Percentiles rank a stretch among this genome's conserved stretches.
Evolutionary conservation across 2,329 filamentous ascomycete species (phyloP).

Genomic region (Pseudocercospora cruenta): DNA sequence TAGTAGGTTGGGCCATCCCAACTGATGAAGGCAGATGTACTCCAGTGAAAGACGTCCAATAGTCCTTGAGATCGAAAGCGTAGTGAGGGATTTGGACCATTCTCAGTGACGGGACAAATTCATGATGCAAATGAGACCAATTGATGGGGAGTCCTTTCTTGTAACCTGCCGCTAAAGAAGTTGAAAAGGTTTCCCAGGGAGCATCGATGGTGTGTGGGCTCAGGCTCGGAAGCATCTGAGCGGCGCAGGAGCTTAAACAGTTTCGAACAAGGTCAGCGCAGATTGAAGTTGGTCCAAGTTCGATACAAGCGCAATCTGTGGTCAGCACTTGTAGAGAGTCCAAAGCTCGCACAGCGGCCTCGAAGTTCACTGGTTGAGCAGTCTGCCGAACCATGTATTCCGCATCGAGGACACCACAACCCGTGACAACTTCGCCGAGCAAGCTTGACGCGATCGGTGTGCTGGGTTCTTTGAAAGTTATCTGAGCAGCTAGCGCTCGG

Average conservation of each 20-base stretch:
- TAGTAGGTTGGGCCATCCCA: neutral
- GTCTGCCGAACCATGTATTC: neutral
- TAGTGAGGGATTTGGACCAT: neutral
- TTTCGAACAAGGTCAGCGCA: neutral
- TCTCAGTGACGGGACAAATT: neutral
- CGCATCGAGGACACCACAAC: neutral
- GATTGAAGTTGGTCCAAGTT: neutral
- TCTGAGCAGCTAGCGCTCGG: conserved; percentile 8
- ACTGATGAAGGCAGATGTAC: neutral
- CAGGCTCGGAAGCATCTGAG: neutral
- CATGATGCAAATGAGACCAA: neutral
- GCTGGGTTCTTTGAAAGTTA: conserved; percentile 18
- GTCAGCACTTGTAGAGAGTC: neutral
- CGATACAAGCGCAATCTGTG: neutral
- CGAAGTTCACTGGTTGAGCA: neutral
- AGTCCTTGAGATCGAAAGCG: neutral
- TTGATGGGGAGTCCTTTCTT: neutral
- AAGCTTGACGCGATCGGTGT: neutral
- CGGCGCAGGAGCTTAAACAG: neutral
- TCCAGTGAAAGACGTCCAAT: neutral
- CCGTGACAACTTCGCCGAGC: neutral
- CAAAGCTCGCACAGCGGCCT: neutral
- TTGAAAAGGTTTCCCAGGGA: neutral
- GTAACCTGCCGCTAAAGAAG: neutral
- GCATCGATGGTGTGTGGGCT: neutral